Evolutionary conservation across 2,329 filamentous ascomycete genomes (phyloP), one percentile per base, ranked within the genome.

Genomic region (Exophiala spinifera): DNA sequence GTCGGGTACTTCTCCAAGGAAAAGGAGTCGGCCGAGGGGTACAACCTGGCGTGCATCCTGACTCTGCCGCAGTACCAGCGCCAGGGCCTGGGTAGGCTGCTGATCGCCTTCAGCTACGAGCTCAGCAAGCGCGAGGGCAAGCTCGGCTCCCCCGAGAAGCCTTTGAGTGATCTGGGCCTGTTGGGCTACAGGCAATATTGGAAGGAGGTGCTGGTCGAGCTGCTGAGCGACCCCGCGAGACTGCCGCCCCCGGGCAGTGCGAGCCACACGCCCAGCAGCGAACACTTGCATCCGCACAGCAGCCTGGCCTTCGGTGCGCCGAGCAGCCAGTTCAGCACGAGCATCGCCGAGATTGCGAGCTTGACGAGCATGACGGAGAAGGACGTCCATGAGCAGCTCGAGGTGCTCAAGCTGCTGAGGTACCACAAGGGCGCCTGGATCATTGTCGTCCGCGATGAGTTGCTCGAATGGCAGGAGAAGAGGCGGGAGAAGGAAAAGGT

Each of bases 1-100:
- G 92, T 97, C 21, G 94, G 94, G n/a, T 99, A 99, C 69, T 99
- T 99, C 66, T 95, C 89, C 52, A 99, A 99, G 70, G 94, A 99
- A 71, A 99, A 99, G 64, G 94, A 99, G 72, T 92, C 88, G 36
- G 91, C 91, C 0, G 95, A 99, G 65, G 90, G 89, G 25, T 99
- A 97, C 80, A 99, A 99, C 68, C 87, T 99, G 28, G 95, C 94
- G 3, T 99, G 95, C 81, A 99, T 99, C 69, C 78, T 99, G 55
- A 99, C 94, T 0, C 78, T 99, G 3, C 94, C 94, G 0, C 95
- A 99, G 69, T 97, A 95, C 65, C 94, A 99, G 72, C 84, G 94
- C 20, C 94, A 95, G 67, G 94, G 94, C 0, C 96, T 94, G 65
- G 94, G 95, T 20, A 86, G 90, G 56, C 79, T 99, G 11, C 80